Base-by-base conservation (phyloP, 2,329 filamentous ascomycete species). In the Verticillium dahliae region DNA sequence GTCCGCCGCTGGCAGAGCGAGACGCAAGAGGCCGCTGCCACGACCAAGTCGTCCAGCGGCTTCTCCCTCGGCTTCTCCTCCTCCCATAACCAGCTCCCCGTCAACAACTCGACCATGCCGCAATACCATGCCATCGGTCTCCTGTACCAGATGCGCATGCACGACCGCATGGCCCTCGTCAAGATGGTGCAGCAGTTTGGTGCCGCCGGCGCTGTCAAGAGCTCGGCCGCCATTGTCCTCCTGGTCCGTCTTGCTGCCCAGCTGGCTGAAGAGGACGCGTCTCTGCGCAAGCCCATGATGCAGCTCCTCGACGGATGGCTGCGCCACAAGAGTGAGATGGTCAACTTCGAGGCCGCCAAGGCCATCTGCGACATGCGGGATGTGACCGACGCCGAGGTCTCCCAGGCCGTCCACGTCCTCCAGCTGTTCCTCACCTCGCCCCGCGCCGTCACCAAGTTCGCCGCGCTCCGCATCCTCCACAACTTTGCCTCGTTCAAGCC, bases 121-220 rank as follows among this genome's bases (percentile, higher is more conserved):
- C 95, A 99, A 76, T 99, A 99, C 76, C 95, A 99, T 76, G 95
- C 95, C 66, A 97, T 99, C 79, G 95, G 95, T 66, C 85, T 99
- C 60, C 79, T 99, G 55, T 99, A 98, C 76, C 94, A 98, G 78
- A 98, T 98, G 92, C 90, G 95, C 71, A 90, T 90, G 70, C 93
- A 97, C 75, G 95, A 99, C 76, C 88, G 95, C 70, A 99, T 99
- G 95, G 93, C 95, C 27, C 80, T 99, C 69, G 94, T 98, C 64
- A 99, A 99, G 85, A 98, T 99, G 95, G 94, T 99, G n/a, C 95
- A 99, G 80, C 95, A 99, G 76, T 98, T 97, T 74, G 92, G 92
- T 59, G 89, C 89, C 60, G 86, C 92, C 15, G 95, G 95, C 62
- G 92, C 92, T 11, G 89, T 98, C 65, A 98, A 97, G 86, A 97